Evolutionary conservation across 176 grass and related monocot genomes (phyloP), one percentile per base, ranked within the genome.

Genomic region (Bolboschoenus planiculmis): DNA sequence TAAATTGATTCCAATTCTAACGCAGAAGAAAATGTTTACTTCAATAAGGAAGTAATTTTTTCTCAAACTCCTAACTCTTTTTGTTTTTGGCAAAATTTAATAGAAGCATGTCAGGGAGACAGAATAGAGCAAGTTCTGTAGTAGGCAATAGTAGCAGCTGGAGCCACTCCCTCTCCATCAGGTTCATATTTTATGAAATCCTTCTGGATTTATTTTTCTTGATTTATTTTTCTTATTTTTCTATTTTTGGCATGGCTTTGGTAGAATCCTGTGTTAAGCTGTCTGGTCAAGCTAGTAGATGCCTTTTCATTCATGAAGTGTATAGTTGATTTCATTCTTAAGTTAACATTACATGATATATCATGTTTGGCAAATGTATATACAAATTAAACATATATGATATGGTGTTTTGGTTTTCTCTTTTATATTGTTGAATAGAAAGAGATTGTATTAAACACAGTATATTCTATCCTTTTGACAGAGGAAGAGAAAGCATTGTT

Each of bases 81-180:
- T 61, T 40, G 7, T 53, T 66, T 80, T 85, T 80, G 53, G 31
- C 43, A 82, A 82, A 66, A 50, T 20, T 53, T 64, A 84, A 62
- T 44, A 92, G 78, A 37, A 63, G 79, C 78, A 21, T 84, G 62
- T 53, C 88, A 33, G 76, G 72, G 27, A 82, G 61, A 47, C 64
- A 91, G 57, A 84, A 62, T 31, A 85, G 88, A 84, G 81, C 83
- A 86, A 90, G 92, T 86, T 91, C 89, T 40, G 81, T 1, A 43
- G 86, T 78, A 7, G 44, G 63, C 80, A 92, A 89, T 88, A 89
- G 85, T 60, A 91, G 81, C 16, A 94, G 90, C 87, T 97, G 94
- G 94, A 94, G 89, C 26, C 95, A 88, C 15, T 91, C 95, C 78
- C 95, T 98, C 27, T 98, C 95, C 54, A 98, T 92, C 81, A 98